Conservation (phyloP, 2,329 filamentous ascomycete genomes). For the Mycosphaerella arachidis region DNA sequence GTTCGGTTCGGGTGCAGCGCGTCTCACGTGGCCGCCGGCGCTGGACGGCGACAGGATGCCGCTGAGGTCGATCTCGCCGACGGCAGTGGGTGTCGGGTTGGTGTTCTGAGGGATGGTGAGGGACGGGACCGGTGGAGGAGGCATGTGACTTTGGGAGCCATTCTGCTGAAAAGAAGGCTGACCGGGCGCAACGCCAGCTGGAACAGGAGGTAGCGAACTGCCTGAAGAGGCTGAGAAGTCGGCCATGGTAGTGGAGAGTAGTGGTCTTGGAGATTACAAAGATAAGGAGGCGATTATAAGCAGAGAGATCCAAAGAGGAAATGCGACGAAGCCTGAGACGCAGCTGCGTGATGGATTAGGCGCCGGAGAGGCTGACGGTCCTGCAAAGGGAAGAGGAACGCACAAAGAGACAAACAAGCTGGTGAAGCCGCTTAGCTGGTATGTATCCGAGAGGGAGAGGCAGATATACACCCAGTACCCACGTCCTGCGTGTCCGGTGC, state of each 20-base stretch:
- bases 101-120: slow-evolving; percentile 86
- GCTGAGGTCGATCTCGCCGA: slow-evolving; percentile 49
- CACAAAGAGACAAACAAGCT: slow-evolving; percentile 12
- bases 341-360: slow-evolving; percentile 18
- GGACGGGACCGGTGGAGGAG: slow-evolving; percentile 78
- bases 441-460: neutral
- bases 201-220: slow-evolving; percentile 64
- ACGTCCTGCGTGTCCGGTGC: neutral
- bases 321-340: slow-evolving; percentile 4
- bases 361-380: slow-evolving; percentile 7
- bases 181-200: slow-evolving; percentile 67
- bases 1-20: slow-evolving; percentile 94
- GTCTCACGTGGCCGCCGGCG: slow-evolving; percentile 74
- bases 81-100: slow-evolving; percentile 88
- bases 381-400: slow-evolving; percentile 14
- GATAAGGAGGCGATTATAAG: slow-evolving; percentile 11
- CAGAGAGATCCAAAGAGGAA: slow-evolving; percentile 9
- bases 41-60: slow-evolving; percentile 82
- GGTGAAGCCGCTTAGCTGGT: slow-evolving; percentile 10
- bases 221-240: slow-evolving; percentile 62
- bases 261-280: slow-evolving; percentile 31
- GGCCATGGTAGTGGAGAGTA: slow-evolving; percentile 60
- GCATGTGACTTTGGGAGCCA: slow-evolving; percentile 74
- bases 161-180: slow-evolving; percentile 66
- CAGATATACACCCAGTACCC: neutral